Percentiles rank a stretch among this genome's conserved stretches.
Evolutionary conservation across 108 stramenopile species (phyloP).

Genomic region (Nitzschia sp.): DNA sequence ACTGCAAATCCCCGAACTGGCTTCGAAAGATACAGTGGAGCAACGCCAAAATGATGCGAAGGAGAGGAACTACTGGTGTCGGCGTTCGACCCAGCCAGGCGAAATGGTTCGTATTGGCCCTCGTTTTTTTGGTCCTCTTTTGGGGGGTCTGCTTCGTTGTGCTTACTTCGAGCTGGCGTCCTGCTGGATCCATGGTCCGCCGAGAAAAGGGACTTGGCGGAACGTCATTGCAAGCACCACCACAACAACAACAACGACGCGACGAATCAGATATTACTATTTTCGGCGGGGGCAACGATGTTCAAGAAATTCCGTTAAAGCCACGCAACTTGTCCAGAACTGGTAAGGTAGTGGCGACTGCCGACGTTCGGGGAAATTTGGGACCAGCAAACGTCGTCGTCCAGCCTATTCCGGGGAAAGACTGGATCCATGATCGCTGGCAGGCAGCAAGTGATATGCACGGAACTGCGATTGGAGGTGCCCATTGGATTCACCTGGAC

Average conservation of each 20-base stretch:
- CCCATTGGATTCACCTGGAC: conserved; percentile 69
- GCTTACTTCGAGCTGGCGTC: neutral
- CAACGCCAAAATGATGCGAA: too few species aligned
- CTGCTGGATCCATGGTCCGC: neutral
- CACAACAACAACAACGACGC: neutral
- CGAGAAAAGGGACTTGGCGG: neutral
- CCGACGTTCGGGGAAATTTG: conserved; percentile 76
- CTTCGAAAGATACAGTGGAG: too few species aligned
- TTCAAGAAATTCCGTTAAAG: conserved; percentile 2
- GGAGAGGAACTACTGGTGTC: neutral
- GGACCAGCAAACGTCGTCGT: conserved; percentile 69
- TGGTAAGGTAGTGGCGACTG: conserved; percentile 11
- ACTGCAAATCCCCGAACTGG: too few species aligned
- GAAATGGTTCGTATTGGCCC: conserved; percentile 2
- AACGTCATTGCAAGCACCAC: neutral
- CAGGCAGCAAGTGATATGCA: conserved; percentile 85
- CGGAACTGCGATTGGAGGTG: conserved; percentile 68
- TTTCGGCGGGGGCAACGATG: too few species aligned
- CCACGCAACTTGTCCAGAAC: conserved; percentile 11
- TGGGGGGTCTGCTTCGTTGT: conserved; percentile 2
- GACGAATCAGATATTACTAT: neutral
- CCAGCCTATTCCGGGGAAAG: conserved; percentile 52
- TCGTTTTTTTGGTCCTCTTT: neutral
- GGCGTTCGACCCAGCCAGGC: neutral
- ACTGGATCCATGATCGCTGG: conserved; percentile 87